Base-by-base conservation (phyloP, 257 asterid genomes). In the Fraxinus americana region DNA sequence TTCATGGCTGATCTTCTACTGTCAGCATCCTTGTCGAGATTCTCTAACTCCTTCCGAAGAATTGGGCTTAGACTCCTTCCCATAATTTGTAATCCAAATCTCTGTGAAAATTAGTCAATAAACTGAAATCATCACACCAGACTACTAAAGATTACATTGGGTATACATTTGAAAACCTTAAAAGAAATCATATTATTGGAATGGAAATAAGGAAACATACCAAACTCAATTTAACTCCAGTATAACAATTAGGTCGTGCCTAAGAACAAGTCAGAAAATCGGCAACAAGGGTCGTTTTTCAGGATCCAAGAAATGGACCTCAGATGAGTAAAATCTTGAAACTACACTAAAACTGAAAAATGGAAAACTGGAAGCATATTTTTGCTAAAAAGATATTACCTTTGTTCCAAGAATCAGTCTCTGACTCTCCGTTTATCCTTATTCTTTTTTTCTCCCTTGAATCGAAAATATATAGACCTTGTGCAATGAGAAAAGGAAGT, bases 1-100 rank as follows among this genome's bases (percentile, higher is more conserved):
- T 93, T 95, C 97, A 95, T 92, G 7, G 99, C 99, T 34, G 86
- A 88, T 85, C 90, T 95, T 83, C 99, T 81, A 79, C 98, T 91
- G 68, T 93, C 98, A 54, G 94, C 92, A 80, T 90, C 99, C 87
- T 90, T 91, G 69, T 92, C 97, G 71, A 94, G 96, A 86, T 94
- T 94, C 85, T 92, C 97, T 86, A 94, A 77, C 84, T 94, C 97
- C 54, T 89, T 83, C 50, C 91, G 81, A 73, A 94, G 82, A 12
- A 91, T 70, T 45, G 99, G 97, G 82, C 97, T 89, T 27, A 94
- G 82, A 83, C 90, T 90, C 86, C 97, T 87, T 63, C 95, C 87
- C 99, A 94, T 92, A 71, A 68, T 69, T 16, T 21, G 73, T 54
- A 71, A n/a, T 70, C 23, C 34, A 7, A 35, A 27, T 72, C 85